Evolutionary conservation across 805 yeast genomes (phyloP).

Genomic region (Maudiozyma barnettii): DNA sequence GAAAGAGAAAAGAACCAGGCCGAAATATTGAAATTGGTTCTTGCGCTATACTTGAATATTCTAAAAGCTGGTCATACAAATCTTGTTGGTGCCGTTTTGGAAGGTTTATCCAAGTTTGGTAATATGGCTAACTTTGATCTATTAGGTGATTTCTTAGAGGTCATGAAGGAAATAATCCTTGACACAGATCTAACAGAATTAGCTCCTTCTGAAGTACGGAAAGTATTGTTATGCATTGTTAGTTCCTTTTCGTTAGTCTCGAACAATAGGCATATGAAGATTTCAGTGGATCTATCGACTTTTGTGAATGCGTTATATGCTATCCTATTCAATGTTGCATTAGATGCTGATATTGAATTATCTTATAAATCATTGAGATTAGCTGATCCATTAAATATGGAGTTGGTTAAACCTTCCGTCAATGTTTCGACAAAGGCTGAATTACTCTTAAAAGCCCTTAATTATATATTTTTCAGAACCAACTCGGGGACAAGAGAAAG

Average conservation of each 20-base stretch:
- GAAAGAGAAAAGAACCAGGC: constrained; percentile 82
- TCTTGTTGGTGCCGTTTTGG: constrained; percentile 78
- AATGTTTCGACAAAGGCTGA: constrained; percentile 87
- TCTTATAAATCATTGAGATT: constrained; percentile 72
- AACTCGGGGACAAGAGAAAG: constrained; percentile 56
- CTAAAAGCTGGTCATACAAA: constrained; percentile 53
- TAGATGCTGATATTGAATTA: constrained; percentile 79
- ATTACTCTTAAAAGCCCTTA: constrained; percentile 64
- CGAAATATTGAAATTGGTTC: constrained; percentile 62
- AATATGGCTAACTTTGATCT: constrained; percentile 88
- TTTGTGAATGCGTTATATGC: constrained; percentile 71
- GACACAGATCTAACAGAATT: constrained; percentile 42
- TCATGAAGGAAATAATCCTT: constrained; percentile 67
- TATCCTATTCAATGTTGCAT: constrained; percentile 53
- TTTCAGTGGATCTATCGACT: constrained; percentile 71
- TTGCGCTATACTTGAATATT: constrained; percentile 69
- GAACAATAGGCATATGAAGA: constrained; percentile 61
- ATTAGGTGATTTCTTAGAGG: constrained; percentile 86
- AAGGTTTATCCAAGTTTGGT: constrained; percentile 85
- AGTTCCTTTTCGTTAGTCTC: constrained; percentile 83
- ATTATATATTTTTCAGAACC: constrained; percentile 70
- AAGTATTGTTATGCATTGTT: constrained; percentile 69
- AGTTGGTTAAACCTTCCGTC: constrained; percentile 54
- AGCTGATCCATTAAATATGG: constrained; percentile 59
- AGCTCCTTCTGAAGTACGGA: constrained; percentile 48